Evolutionary conservation across 1,284 basidiomycete genomes (phyloP), one percentile per base, ranked within the genome.

Genomic region (Melampsora americana): DNA sequence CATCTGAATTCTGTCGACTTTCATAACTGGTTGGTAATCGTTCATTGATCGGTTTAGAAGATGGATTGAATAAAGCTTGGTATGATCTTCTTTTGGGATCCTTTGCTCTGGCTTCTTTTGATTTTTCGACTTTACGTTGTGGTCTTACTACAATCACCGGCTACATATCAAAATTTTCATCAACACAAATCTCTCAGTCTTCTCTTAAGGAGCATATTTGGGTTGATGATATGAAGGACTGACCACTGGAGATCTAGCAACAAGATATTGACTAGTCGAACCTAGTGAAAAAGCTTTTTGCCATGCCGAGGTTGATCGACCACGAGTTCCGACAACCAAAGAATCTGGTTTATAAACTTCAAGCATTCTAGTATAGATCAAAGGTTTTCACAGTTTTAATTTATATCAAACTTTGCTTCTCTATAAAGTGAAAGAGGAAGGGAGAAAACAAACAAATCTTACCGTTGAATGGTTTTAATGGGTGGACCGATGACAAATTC

Each of bases 241-340:
- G 60, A 75, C 72, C 20, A 75, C 72, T 46, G 72, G 72, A 16
- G 72, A 75, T 14, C 66, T 64, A 50, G 72, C 72, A 20, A 75
- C 72, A 23, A 75, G 46, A n/a, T 75, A 75, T 75, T 75, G 72
- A 62, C 72, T 75, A 12, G 72, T 75, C n/a, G 72, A 75, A 30
- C 72, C 44, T 0, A 75, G 35, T 28, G 71, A 74, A 62, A 75
- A 75, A 20, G 72, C 72, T 42, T 75, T 75, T 35, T 75, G 72
- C 72, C 72, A 75, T 5, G 72, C 28, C 6, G 72, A 75, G 1
- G 66, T 42, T n/a, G 56, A 66, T 26, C 66, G 65, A 28, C 72
- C 72, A 35, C 72, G 72, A 16, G 72, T 75, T 5, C 72, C 72
- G 20, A 75, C 72, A 0, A 75, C 72, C n/a, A 75, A 39, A 14